Evolutionary conservation across 192 early-diverging fungal species (phyloP), one percentile per base, ranked within the genome.

Genomic region (Umbelopsis sp.): DNA sequence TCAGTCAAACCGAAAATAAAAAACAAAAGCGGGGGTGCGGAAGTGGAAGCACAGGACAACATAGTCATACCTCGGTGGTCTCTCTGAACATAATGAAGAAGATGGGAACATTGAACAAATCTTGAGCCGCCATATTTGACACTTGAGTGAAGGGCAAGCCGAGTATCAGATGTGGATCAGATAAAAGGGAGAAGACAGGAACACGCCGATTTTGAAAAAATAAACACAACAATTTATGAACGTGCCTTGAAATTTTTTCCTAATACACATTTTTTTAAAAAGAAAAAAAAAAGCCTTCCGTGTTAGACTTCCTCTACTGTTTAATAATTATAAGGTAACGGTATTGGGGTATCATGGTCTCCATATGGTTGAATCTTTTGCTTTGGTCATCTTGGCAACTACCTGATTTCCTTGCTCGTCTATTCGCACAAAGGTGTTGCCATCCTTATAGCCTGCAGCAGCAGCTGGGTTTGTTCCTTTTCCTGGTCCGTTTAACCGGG

Each of bases 21-120:
- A 41, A 41, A 41, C 10, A 41, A 9, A 41, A 41, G 1, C 27
- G 37, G 37, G 5, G 5, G 7, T 41, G 7, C 37, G 37, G 10
- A 41, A 41, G 37, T 41, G 7, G 10, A 41, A 41, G 50, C 10
- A 3, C 50, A 52, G 21, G 51, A 52, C 22, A 52, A 52, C 11
- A 2, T 22, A 52, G 50, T 8, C n/a, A 18, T 61, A 61, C 55
- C 46, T 76, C 74, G 20, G 66, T 68, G 2, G 93, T 90, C 83
- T 97, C 94, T 67, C 92, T 80, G 74, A 94, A 86, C 25, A 92
- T 37, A 12, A 94, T 90, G 70, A 93, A 91, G 76, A 94, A 93
- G 27, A 89, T 85, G 37, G 90, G 83, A 0, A 87, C 84, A 22
- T 83, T 81, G 72, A 91, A 93, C 15, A 92, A 71, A 74, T 85